Conservation (phyloP, 1,139 yeast species). For the Kodamaea anthophila region DNA sequence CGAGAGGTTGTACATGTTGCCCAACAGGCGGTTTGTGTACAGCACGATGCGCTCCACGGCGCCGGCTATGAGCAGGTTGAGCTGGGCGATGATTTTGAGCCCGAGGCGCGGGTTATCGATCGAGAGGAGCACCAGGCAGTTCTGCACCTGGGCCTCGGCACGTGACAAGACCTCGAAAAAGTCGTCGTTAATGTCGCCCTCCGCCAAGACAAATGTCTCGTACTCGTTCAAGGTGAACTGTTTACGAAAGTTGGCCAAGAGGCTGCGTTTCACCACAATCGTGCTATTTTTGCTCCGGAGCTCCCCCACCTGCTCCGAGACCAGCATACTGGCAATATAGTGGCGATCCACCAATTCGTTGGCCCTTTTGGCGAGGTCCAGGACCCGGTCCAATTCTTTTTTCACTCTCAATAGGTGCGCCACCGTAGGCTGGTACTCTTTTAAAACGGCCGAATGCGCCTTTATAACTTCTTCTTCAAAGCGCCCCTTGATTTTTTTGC, state of each 20-base stretch:
- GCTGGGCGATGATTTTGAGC: slow-evolving; percentile 56
- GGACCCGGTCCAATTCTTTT: slow-evolving; percentile 34
- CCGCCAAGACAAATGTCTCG: slow-evolving; percentile 53
- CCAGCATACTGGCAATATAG: slow-evolving; percentile 15
- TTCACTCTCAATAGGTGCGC: slow-evolving; percentile 41
- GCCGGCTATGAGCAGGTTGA: slow-evolving; percentile 44
- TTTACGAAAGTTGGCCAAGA: slow-evolving; percentile 53
- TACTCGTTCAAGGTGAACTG: slow-evolving; percentile 66
- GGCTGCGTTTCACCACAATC: slow-evolving; percentile 45
- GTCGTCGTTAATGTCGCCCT: slow-evolving; percentile 41
- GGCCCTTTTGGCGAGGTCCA: slow-evolving; percentile 23
- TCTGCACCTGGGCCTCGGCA: slow-evolving; percentile 58
- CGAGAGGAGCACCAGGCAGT: slow-evolving; percentile 63
- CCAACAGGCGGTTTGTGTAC: slow-evolving; percentile 31
- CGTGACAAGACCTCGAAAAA: slow-evolving; percentile 58
- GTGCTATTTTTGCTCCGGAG: slow-evolving; percentile 38
- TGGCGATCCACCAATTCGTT: slow-evolving; percentile 32
- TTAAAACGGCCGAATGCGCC: slow-evolving; percentile 52
- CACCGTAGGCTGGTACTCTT: slow-evolving; percentile 56
- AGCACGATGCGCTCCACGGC: slow-evolving; percentile 46
- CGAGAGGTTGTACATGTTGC: slow-evolving; percentile 28
- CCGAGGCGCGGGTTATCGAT: slow-evolving; percentile 72
- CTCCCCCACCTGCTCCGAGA: slow-evolving; percentile 32
- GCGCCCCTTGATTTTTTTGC: slow-evolving; percentile 51
- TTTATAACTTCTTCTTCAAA: slow-evolving; percentile 68